Base-by-base conservation (phyloP, 345 rosid species). In the Melastoma malabathricum region DNA sequence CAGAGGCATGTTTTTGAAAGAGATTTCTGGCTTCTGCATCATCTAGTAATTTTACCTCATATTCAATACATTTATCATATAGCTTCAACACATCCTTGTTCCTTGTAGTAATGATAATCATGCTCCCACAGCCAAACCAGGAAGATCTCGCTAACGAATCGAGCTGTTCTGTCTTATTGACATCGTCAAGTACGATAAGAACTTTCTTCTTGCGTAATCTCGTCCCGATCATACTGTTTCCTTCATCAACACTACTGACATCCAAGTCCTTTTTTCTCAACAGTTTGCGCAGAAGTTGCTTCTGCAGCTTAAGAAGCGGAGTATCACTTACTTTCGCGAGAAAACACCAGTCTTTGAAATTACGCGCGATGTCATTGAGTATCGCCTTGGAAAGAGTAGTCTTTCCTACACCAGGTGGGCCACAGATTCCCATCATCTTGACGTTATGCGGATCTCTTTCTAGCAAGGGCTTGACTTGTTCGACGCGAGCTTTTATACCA, bases 41-140 rank as follows among this genome's bases (percentile, higher is more conserved):
- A 2, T 0, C 1, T 0, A 52, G 15, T 13, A 9, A 18, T 39
- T 38, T 18, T 13, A 52, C 46, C 16, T 10, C 10, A 18, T 52
- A 39, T 15, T 0, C n/a, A n/a, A n/a, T 12, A 8, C 6, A n/a
- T 46, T 46, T 19, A 14, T 4, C 29, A 48, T 19, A 15, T 48
- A 6, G 0, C 31, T 16, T 38, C 12, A 31, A 2, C 1, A 52
- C 10, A 19, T 18, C 18, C 0, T 3, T 7, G 14, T 52, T 45
- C 18, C 56, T 52, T 0, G 29, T 14, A 0, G 56, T 39, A 0
- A 52, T 13, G 5, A 52, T 52, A 18, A 39, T 10, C 19, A 23
- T 52, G 2, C 46, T 52, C 14, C 46, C 29, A 6, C 12, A 4
- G 0, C 56, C 56, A 52, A 52, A 52, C 56, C 56, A 52, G 13